Evolutionary conservation across 371 early-diverging fungal species (phyloP), one percentile per base, ranked within the genome.

Genomic region (Syncephalastrum sp.): DNA sequence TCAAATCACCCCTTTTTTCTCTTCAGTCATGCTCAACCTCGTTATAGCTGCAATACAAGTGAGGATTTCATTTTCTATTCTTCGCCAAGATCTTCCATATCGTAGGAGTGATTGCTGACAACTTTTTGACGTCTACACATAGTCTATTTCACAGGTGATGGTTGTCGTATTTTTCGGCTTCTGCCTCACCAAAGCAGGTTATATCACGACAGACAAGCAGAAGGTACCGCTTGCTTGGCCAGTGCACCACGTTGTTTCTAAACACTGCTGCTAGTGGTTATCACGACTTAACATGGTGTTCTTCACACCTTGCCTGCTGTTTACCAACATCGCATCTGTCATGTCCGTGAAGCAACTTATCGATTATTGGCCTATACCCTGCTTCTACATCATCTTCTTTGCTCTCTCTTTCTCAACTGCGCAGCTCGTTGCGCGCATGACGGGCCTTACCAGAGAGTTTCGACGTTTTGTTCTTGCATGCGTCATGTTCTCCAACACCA

Each of bases 281-380:
- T 85, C 87, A 24, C 65, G 70, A 47, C 68, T 87, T 44, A 85
- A 84, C 64, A 55, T 87, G 63, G 77, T 80, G 55, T 83, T 84
- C 59, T 78, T 87, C 69, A 87, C 88, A 13, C 88, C 86, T 2
- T 85, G 86, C 61, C 74, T 87, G n/a, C 69, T 87, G 48, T 87
- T 87, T 43, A 74, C 84, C 27, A 87, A 84, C 52, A 87, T 88
- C 61, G 85, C 86, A 6, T 82, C 84, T 19, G 72, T 78, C 19
- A 79, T 87, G 42, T 84, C 80, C 10, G 72, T 82, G 53, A 69
- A 68, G 49, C 81, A 85, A 41, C 65, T 88, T 24, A 60, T 83
- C 19, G 83, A 77, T 25, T 82, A 80, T 43, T 91, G 91, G 91
- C 88, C 88, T 41, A 83, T 88, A 54, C 88, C 90, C 0, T 65